Evolutionary conservation across 2,329 filamentous ascomycete species (phyloP).

Genomic region (Claviceps digitariae): DNA sequence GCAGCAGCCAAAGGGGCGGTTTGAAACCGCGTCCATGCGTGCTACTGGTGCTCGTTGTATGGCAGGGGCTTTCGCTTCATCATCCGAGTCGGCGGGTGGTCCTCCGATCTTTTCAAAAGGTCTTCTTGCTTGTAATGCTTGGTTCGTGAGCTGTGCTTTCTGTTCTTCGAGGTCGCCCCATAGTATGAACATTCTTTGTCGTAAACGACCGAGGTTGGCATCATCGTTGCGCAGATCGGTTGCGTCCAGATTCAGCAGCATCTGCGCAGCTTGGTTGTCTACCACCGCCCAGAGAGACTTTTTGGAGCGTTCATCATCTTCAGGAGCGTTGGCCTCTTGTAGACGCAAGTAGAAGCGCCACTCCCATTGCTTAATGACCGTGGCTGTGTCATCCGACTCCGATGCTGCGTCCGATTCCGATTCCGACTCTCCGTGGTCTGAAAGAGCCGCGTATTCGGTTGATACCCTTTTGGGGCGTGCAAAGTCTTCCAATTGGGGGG

Average conservation of each 20-base stretch:
- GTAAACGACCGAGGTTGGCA: constrained; percentile 36
- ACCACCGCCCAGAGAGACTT: constrained; percentile 55
- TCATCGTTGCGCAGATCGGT: constrained; percentile 41
- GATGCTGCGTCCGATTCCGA: constrained; percentile 6
- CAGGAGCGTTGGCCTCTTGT: constrained; percentile 38
- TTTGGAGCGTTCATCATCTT: constrained; percentile 17
- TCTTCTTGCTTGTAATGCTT: neutral
- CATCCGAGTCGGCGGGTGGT: constrained; percentile 8
- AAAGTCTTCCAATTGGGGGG: constrained; percentile 58
- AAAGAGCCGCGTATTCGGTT: constrained; percentile 36
- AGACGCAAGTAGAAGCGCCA: constrained; percentile 75
- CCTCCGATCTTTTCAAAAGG: neutral
- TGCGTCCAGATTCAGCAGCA: constrained; percentile 34
- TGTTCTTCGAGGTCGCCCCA: constrained; percentile 79
- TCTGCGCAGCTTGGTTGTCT: constrained; percentile 39
- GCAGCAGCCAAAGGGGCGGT: constrained; percentile 55
- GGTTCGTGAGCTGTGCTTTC: constrained; percentile 25
- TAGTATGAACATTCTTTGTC: constrained; percentile 59
- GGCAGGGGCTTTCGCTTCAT: neutral
- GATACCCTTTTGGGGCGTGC: constrained; percentile 29
- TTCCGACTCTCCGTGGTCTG: constrained; percentile 23
- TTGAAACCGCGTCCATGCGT: constrained; percentile 22
- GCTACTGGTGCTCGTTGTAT: constrained; percentile 1
- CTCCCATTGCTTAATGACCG: constrained; percentile 42
- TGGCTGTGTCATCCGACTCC: constrained; percentile 13